Evolutionary conservation across 176 grass and related monocot species (phyloP), one percentile per base, ranked within the genome.

Genomic region (Lolium rigidum): DNA sequence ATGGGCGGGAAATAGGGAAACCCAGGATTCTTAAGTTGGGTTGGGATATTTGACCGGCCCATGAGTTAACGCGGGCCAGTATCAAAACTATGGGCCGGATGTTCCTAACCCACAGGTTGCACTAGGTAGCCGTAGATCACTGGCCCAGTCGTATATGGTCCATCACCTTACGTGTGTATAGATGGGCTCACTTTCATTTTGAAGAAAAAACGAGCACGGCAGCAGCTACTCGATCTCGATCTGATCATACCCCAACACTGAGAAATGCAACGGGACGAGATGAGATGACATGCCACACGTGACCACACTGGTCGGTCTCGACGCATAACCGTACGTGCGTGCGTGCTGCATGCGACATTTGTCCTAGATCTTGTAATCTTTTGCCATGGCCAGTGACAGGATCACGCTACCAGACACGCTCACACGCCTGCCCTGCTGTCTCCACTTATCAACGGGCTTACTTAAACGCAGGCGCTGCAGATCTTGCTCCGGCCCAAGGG

Each of bases 281-380:
- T 5, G 59, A 62, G 3, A 2, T 6, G 60, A 13, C 1, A 63
- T 26, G 60, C 22, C 24, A 26, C 81, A 88, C 74, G 54, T 79
- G 87, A 83, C 41, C 10, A 60, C 72, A 9, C 57, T 60, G 37
- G 17, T 56, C 52, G 16, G 52, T 37, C 39, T 35, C 60, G 35
- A 69, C 21, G 62, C 37, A 20, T 9, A 18, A 3, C 63, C 63
- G 63, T 67, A 67, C 28, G 63, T 67, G 10, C 60, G 65, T 31
- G 2, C 65, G 31, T 59, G 44, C 9, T 7, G 11, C 1, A 14
- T 20, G 28, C 7, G 10, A 18, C 14, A 7, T 8, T 44, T 51
- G 78, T 35, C 20, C 24, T 39, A 16, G 20, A 80, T 67, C 48
- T 75, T 76, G 72, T 76, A 59, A 71, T 86, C 78, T 70, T 49